These are phyloP conservation scores for Pilatotrama ljubarskyi DNA, from an alignment of 768 basidiomycete species.

Conservation along the genomic window DNA sequence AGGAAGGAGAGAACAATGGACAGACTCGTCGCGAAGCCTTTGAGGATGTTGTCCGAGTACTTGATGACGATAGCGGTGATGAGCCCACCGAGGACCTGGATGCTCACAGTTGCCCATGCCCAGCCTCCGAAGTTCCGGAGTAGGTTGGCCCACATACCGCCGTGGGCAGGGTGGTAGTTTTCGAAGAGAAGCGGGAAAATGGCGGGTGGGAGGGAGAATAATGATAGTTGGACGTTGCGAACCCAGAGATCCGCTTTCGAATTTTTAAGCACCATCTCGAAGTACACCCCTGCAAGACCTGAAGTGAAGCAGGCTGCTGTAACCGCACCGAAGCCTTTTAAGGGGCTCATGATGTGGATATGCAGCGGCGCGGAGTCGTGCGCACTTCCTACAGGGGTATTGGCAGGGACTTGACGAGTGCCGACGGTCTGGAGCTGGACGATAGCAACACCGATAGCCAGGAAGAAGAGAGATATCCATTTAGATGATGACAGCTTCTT, in stretches of 20 bases:
- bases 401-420: slow-evolving; percentile 27
- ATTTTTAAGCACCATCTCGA: slow-evolving; percentile 90
- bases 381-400: slow-evolving; percentile 61
- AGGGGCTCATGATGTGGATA: slow-evolving; percentile 75
- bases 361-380: slow-evolving; percentile 54
- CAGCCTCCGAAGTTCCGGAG: slow-evolving; percentile 89
- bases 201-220: slow-evolving; percentile 91
- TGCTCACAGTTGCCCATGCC: slow-evolving; percentile 92
- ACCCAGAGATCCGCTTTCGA: slow-evolving; percentile 86
- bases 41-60: slow-evolving; percentile 92
- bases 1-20: slow-evolving; percentile 95
- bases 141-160: slow-evolving; percentile 34
- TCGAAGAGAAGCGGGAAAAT: slow-evolving; percentile 72
- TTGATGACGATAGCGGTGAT: slow-evolving; percentile 96
- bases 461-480: slow-evolving; percentile 85
- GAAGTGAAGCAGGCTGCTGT: slow-evolving; percentile 86
- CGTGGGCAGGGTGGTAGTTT: slow-evolving; percentile 35
- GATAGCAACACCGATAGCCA: slow-evolving; percentile 91
- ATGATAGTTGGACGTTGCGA: slow-evolving; percentile 84
- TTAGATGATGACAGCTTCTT: slow-evolving; percentile 70
- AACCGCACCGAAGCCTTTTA: slow-evolving; percentile 83
- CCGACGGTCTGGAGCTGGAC: slow-evolving; percentile 81
- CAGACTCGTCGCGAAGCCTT: slow-evolving; percentile 96
- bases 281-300: slow-evolving; percentile 89
- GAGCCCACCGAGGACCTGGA: slow-evolving; percentile 91